Conservation (phyloP, 129 eudicot species). For the Flaveria sonorensis region DNA sequence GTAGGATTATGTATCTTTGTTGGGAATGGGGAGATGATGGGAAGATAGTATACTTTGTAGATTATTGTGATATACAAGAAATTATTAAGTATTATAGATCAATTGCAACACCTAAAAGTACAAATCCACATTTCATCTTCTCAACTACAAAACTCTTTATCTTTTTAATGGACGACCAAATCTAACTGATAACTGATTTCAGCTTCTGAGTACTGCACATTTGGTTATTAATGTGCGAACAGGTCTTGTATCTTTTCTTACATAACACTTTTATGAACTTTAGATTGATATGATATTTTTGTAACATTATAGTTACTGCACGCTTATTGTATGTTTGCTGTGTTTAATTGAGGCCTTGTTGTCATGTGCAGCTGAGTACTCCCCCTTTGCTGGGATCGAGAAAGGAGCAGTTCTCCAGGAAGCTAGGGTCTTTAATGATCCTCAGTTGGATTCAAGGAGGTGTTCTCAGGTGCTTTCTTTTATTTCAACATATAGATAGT, state of each 20-base stretch:
- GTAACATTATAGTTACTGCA: background rate
- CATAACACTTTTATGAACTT: background rate
- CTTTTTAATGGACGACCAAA: background rate
- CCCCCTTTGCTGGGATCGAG: constrained; percentile 92
- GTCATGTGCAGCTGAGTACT: constrained; percentile 65
- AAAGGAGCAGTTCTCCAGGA: constrained; percentile 96
- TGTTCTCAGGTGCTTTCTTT: constrained; percentile 73
- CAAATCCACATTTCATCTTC: background rate
- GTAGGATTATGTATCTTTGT: constrained; percentile 6
- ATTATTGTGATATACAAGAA: background rate
- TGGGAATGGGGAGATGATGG: constrained; percentile 8
- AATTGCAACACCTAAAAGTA: constrained; percentile 1
- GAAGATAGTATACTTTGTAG: background rate
- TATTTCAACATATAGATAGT: background rate
- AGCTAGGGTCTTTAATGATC: constrained; percentile 95
- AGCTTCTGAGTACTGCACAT: background rate
- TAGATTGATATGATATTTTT: background rate
- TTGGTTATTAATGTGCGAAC: background rate
- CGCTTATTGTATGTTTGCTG: background rate
- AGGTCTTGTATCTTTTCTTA: constrained; percentile 12
- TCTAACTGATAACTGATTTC: constrained; percentile 18
- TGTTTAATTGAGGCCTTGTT: constrained; percentile 3
- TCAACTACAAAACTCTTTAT: background rate
- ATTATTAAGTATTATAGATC: background rate
- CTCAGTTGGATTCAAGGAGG: constrained; percentile 92